Evolutionary conservation across 768 basidiomycete genomes (phyloP).

Genomic region (Collybiopsis confluens): DNA sequence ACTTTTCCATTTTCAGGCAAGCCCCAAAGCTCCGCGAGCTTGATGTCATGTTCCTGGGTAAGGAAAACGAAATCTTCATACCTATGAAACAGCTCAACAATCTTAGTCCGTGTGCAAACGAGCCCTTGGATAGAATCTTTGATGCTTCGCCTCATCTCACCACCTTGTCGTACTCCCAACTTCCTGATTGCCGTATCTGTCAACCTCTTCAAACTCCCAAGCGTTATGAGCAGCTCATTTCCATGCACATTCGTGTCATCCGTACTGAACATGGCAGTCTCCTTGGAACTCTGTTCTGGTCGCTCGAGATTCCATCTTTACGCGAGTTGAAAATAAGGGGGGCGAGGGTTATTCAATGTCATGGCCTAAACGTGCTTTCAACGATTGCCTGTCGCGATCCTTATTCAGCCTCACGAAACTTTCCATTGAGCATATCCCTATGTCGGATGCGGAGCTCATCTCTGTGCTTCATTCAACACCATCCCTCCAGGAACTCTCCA

Average conservation of each 20-base stretch:
- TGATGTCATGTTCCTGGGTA: not conserved
- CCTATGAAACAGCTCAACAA: not conserved
- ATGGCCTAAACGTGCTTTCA: not conserved
- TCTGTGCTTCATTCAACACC: not conserved
- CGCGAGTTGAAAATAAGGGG: not conserved
- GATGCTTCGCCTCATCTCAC: too few relatives aligned
- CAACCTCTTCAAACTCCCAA: too few relatives aligned
- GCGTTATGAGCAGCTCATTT: too few relatives aligned
- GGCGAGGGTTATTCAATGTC: too few relatives aligned
- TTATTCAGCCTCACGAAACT: not conserved
- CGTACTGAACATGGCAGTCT: too few relatives aligned
- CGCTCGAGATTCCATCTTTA: not conserved
- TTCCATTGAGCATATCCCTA: not conserved
- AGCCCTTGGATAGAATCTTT: too few relatives aligned
- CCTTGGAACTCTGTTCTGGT: not conserved
- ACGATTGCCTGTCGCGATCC: not conserved
- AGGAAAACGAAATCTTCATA: not conserved
- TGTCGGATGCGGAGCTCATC: not conserved
- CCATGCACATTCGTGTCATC: too few relatives aligned
- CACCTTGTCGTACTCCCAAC: too few relatives aligned
- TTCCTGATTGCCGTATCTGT: too few relatives aligned
- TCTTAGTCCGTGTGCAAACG: not conserved
- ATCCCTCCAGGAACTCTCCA: not conserved
- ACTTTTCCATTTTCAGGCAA: too few relatives aligned
- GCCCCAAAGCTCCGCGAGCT: too few relatives aligned